Percentiles rank a stretch among this genome's conserved stretches.
Conservation (phyloP, 2,329 filamentous ascomycete species). For the Monilinia fructigena region DNA sequence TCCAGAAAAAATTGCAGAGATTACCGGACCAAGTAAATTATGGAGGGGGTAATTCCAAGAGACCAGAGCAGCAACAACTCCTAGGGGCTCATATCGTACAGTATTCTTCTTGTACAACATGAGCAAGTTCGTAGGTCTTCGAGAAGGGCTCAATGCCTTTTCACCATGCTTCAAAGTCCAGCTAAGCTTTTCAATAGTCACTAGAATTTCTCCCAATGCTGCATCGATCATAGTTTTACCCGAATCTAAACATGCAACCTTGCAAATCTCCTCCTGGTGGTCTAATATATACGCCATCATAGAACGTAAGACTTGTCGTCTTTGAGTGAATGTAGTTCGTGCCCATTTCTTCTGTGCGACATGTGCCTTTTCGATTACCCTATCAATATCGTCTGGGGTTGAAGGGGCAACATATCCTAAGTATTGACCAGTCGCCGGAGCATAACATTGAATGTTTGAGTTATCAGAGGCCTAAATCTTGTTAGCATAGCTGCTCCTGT, state of each 20-base stretch:
- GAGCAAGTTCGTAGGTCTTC: conserved; percentile 81
- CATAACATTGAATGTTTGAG: conserved; percentile 76
- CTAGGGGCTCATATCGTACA: conserved; percentile 86
- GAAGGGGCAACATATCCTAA: conserved; percentile 77
- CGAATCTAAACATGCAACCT: conserved; percentile 83
- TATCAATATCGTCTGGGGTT: conserved; percentile 74
- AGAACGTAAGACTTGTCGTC: conserved; percentile 75
- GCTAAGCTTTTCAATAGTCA: conserved; percentile 88
- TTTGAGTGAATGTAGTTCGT: conserved; percentile 71
- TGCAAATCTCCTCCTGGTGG: conserved; percentile 83
- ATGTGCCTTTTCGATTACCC: conserved; percentile 69
- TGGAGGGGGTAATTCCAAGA: conserved; percentile 99
- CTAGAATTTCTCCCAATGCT: conserved; percentile 88
- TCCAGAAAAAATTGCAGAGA: conserved; percentile 85
- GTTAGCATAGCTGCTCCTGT: conserved; percentile 15
- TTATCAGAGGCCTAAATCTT: conserved; percentile 55
- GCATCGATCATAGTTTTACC: conserved; percentile 97
- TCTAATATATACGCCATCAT: conserved; percentile 81
- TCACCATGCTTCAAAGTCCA: conserved; percentile 95
- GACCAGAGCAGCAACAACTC: conserved; percentile 87
- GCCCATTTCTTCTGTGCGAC: conserved; percentile 77
- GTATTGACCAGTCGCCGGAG: conserved; percentile 82
- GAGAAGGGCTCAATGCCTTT: conserved; percentile 67
- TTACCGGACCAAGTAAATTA: conserved; percentile 88
- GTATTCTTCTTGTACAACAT: conserved; percentile 95